A percentile compares a stretch with the other conserved stretches of the same genome.
Conservation (phyloP, 2,329 filamentous ascomycete genomes). For the Penicillium sp. region DNA sequence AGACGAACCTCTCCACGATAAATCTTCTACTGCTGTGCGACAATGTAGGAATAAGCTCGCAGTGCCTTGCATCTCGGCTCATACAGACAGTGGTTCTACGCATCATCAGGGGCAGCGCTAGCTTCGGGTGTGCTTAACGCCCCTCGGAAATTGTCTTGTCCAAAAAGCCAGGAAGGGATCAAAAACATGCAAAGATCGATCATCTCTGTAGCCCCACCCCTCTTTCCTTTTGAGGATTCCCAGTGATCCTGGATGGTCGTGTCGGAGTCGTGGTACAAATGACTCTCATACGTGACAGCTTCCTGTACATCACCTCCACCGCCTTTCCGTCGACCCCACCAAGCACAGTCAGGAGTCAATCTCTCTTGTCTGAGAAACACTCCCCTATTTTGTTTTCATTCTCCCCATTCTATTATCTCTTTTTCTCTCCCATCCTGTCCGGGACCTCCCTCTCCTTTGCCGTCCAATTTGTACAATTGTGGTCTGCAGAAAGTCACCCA, state of each 20-base stretch:
- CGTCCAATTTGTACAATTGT: neutral
- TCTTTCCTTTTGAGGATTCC: neutral
- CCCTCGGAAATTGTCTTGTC: too few species aligned
- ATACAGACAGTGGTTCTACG: too few species aligned
- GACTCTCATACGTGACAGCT: too few species aligned
- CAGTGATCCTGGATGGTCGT: neutral
- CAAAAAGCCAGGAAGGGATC: too few species aligned
- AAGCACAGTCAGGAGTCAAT: conserved; percentile 17
- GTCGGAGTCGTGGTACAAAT: too few species aligned
- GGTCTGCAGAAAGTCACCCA: neutral
- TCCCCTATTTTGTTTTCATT: conserved; percentile 2
- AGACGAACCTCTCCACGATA: too few species aligned
- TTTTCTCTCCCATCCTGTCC: conserved; percentile 7
- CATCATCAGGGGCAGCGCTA: too few species aligned
- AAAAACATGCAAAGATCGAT: too few species aligned
- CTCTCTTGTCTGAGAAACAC: neutral
- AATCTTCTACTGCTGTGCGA: too few species aligned
- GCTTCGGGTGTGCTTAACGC: too few species aligned
- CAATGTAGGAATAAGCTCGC: too few species aligned
- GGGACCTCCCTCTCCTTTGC: conserved; percentile 2
- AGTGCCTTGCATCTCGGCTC: too few species aligned
- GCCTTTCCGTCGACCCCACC: conserved; percentile 27
- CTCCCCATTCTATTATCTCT: conserved; percentile 1
- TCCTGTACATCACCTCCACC: conserved; percentile 21
- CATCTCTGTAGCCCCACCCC: neutral